These are phyloP conservation scores for Daldinia caldariorum DNA, from an alignment of 495 filamentous ascomycete species.

Conservation along the genomic window DNA sequence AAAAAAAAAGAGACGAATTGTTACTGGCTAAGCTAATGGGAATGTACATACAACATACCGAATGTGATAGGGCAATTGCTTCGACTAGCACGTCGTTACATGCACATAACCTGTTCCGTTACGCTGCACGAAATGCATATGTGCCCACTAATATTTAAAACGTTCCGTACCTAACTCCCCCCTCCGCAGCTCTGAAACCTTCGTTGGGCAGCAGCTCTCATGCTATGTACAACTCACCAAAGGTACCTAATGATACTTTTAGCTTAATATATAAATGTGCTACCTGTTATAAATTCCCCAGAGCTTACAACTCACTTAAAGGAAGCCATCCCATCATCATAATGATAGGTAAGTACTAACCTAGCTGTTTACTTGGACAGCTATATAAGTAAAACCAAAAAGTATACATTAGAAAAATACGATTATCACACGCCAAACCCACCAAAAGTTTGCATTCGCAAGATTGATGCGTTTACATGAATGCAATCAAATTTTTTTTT, in stretches of 20 bases:
- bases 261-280: no score
- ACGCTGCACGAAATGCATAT: conserved; percentile 25
- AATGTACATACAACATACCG: conserved; percentile 21
- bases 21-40: conserved; percentile 9
- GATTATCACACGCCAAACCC: neutral
- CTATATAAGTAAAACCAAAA: neutral
- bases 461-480: no score
- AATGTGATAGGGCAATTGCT: conserved; percentile 3
- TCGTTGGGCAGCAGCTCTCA: conserved; percentile 17
- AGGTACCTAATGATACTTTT: no score
- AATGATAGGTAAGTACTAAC: neutral
- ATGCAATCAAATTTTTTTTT: no score
- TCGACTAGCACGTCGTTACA: conserved; percentile 17
- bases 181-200: conserved; percentile 18
- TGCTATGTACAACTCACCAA: no score
- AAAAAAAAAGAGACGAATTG: conserved; percentile 13
- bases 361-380: neutral
- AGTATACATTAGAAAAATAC: neutral
- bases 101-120: conserved; percentile 31
- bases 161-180: conserved; percentile 31
- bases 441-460: neutral
- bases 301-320: no score
- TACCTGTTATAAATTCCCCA: no score
- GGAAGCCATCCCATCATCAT: neutral
- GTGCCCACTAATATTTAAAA: conserved; percentile 31